A percentile compares a stretch with the other conserved stretches of the same genome.
Conservation (phyloP, 1,284 basidiomycete species). For the Tilletia indica region DNA sequence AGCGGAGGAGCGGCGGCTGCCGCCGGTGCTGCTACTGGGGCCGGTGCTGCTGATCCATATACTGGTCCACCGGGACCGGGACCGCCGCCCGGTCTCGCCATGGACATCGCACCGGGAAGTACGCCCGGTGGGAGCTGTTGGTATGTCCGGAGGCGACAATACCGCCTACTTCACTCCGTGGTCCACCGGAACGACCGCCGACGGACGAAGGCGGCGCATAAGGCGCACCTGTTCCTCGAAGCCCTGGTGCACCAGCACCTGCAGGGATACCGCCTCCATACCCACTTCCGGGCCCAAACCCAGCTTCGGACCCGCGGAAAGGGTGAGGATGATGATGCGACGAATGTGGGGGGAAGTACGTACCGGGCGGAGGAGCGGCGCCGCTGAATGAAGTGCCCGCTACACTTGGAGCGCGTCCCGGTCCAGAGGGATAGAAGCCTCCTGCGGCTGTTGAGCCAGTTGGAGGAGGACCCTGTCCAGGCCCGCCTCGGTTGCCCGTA, state of each 20-base stretch:
- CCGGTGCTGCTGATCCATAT: background rate
- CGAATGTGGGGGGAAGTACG: background rate
- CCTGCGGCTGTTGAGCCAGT: background rate
- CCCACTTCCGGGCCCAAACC: constrained; percentile 1
- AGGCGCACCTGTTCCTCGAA: background rate
- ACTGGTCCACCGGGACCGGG: background rate
- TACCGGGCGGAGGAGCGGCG: constrained; percentile 54
- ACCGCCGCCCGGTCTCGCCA: background rate
- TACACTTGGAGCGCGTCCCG: background rate
- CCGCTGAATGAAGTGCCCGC: constrained; percentile 18
- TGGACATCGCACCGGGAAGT: background rate
- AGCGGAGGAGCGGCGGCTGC: constrained; percentile 26
- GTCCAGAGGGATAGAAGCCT: background rate
- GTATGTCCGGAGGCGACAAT: background rate
- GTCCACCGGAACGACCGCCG: constrained; percentile 36
- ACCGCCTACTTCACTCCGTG: constrained; percentile 14
- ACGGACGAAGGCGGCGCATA: constrained; percentile 41
- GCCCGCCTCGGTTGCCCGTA: background rate
- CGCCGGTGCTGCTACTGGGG: constrained; percentile 25
- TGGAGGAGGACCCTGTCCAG: too few species aligned
- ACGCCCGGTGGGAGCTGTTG: background rate
- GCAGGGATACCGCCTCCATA: background rate
- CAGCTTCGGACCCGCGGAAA: background rate
- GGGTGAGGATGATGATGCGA: background rate
- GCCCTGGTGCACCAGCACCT: background rate